phyloP scores from a whole-genome alignment of 164 flowering plant species.

The Piper betle region DNA sequence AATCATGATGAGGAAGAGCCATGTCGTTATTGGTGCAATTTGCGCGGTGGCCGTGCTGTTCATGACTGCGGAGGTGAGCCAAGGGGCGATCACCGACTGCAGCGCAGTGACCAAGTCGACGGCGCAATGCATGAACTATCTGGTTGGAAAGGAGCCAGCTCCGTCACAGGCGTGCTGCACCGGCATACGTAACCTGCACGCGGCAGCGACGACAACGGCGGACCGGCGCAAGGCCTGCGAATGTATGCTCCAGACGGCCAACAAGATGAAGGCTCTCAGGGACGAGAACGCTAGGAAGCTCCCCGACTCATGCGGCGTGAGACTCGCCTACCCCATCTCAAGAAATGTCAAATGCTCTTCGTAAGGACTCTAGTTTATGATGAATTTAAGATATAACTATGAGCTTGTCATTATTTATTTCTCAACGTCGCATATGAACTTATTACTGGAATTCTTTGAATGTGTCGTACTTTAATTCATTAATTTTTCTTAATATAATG shows the following conservation, averaged over 20 bases:
- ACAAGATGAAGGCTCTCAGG: neutral
- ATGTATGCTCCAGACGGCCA: neutral
- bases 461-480: too few relatives aligned
- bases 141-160: neutral
- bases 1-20: neutral
- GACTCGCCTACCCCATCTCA: conserved; percentile 2
- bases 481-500: neutral
- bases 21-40: neutral
- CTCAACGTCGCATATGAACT: too few relatives aligned
- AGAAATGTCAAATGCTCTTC: neutral
- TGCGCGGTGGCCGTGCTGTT: neutral
- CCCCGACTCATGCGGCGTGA: neutral
- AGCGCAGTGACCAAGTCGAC: neutral
- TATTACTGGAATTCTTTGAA: too few relatives aligned
- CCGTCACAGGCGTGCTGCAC: conserved; percentile 1
- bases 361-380: neutral
- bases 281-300: neutral
- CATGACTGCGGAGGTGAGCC: neutral
- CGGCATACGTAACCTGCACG: neutral
- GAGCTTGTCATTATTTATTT: too few relatives aligned
- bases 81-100: neutral
- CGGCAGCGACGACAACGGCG: neutral
- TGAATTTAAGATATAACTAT: too few relatives aligned
- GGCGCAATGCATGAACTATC: neutral
- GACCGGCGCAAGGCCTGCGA: neutral